Evolutionary conservation across 257 asterid species (phyloP), one percentile per base, ranked within the genome.

Genomic region (Scutellaria galericulata): DNA sequence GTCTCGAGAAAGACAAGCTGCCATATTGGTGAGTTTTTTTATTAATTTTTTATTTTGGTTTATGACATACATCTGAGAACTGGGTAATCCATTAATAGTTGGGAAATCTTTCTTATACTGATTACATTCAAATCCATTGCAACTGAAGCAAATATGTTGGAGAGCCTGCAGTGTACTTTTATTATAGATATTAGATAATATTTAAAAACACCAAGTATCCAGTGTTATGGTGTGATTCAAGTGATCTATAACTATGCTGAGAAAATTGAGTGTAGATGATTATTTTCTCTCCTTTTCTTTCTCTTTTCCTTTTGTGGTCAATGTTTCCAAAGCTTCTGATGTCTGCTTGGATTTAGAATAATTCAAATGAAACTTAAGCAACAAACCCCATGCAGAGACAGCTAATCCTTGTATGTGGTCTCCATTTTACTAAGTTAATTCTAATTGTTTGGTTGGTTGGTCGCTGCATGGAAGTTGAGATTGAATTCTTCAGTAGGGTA

Each of bases 1-100:
- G 82, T 84, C 99, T 79, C 96, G 98, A 15, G 97, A 92, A 83
- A 90, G 91, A 79, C 99, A 95, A 83, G 94, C 98, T 87, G 96
- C 99, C 62, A 83, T 92, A 61, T 13, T 95, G 97, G 99, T 92
- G 75, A 78, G 96, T 1, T 31, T 31, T 31, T 31, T 31, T 2
- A 35, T 71, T 9, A 11, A n/a, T 55, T 80, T 46, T 44, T 57
- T 50, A 37, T 5, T 61, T n/a, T 27, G 35, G 40, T 50, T n/a
- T 72, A 61, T 8, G 42, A 46, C 22, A 20, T 58, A 6, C 72
- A 35, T 54, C 63, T 60, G 53, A 50, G 59, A 48, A 45, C 37
- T 55, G 45, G 40, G 20, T 68, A 51, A 40, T 50, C 64, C 63
- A 48, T 74, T 61, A 47, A 44, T 64, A 45, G 4, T 52, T 35